Evolutionary conservation across 2,329 filamentous ascomycete genomes (phyloP).

Genomic region (Monosporascus sp.): DNA sequence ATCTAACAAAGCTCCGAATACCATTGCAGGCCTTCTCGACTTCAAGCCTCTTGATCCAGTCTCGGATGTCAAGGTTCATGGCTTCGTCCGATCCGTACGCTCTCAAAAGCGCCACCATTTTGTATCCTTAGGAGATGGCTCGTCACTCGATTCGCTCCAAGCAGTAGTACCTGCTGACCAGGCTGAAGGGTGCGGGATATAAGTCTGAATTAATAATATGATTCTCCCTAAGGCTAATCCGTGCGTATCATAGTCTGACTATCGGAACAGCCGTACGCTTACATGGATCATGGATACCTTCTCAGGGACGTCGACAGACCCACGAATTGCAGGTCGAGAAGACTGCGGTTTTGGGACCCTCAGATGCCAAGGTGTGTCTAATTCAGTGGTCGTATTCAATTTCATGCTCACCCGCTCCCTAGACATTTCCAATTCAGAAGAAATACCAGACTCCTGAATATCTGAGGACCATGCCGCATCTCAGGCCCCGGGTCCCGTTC

Average conservation of each 20-base stretch:
- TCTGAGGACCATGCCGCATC: constrained; percentile 80
- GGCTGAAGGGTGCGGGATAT: constrained; percentile 60
- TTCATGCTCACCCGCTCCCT: constrained; percentile 11
- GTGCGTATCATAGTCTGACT: constrained; percentile 54
- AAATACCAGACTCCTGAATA: constrained; percentile 91
- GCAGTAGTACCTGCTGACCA: constrained; percentile 69
- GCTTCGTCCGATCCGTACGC: constrained; percentile 77
- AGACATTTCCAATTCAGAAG: constrained; percentile 93
- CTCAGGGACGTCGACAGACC: constrained; percentile 61
- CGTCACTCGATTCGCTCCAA: constrained; percentile 72
- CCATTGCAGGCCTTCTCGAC: constrained; percentile 52
- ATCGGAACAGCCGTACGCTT: constrained; percentile 77
- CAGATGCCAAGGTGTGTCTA: constrained; percentile 68
- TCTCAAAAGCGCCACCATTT: constrained; percentile 83
- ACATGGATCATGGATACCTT: constrained; percentile 70
- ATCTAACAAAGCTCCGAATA: constrained; percentile 31
- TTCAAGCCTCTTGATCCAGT: constrained; percentile 41
- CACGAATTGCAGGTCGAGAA: constrained; percentile 74
- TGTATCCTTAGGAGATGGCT: constrained; percentile 82
- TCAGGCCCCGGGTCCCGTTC: constrained; percentile 74
- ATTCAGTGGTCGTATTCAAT: constrained; percentile 2
- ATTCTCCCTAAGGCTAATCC: constrained; percentile 23
- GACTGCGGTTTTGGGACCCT: constrained; percentile 67
- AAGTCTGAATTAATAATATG: constrained; percentile 7
- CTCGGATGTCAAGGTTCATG: constrained; percentile 59